Evolutionary conservation across 202 grass and related monocot genomes (phyloP).

Genomic region (Saccharum hybrid): DNA sequence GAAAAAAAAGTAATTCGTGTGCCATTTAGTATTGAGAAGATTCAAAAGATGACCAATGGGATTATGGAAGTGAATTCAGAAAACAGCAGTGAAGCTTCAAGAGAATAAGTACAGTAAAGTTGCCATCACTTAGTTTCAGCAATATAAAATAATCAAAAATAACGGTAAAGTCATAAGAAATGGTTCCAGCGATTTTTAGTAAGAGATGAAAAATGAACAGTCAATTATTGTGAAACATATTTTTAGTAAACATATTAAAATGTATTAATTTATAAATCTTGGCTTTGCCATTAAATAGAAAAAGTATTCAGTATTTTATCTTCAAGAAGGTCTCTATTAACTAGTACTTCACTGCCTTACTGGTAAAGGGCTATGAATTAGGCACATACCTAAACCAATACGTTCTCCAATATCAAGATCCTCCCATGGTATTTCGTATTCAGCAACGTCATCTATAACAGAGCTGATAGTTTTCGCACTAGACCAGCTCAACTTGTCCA

Average conservation of each 20-base stretch:
- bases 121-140: slow-evolving; percentile 8
- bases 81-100: not conserved
- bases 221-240: not conserved
- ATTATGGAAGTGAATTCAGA: slow-evolving; percentile 6
- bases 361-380: slow-evolving; percentile 33
- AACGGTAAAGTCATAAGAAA: not conserved
- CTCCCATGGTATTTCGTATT: slow-evolving; percentile 95
- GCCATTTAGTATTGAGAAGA: not conserved
- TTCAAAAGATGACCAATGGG: not conserved
- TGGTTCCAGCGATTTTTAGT: not conserved
- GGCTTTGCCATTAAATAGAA: slow-evolving; percentile 20
- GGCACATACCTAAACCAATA: slow-evolving; percentile 87
- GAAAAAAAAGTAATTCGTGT: not conserved
- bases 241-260: not conserved
- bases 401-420: slow-evolving; percentile 95
- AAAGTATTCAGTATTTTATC: slow-evolving; percentile 6
- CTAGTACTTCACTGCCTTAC: slow-evolving; percentile 15
- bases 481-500: slow-evolving; percentile 53
- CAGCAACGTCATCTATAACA: slow-evolving; percentile 73
- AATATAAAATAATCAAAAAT: slow-evolving; percentile 6
- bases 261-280: not conserved
- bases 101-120: slow-evolving; percentile 14
- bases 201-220: not conserved
- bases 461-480: slow-evolving; percentile 65
- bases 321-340: not conserved